Base-by-base conservation (phyloP, 495 filamentous ascomycete species). In the Astrocystis sublimbata region DNA sequence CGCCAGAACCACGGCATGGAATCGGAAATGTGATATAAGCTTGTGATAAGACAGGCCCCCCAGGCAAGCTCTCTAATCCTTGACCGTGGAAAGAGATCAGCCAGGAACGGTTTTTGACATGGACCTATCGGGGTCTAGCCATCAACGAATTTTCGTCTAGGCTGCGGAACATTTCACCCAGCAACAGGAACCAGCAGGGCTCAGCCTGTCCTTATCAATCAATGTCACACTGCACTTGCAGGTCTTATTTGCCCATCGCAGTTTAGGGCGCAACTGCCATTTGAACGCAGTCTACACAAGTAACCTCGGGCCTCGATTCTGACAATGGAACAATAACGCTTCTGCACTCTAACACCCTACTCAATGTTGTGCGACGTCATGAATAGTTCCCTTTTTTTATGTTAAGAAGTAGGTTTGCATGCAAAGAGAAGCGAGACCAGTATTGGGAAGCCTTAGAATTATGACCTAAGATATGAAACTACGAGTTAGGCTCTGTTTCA, bases 91-190 rank as follows among this genome's bases (percentile, higher is more conserved):
- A 26, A 8, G 54, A 49, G 54, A 45, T 46, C 40, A 46, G 28
- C 40, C 24, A 46, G 54, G 54, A 45, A 49, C 42, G 36, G 33
- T 28, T 42, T 36, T 24, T 60, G 23, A 51, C 24, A 51, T 40
- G 45, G 31, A n/a, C 58, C 58, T 60, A 60, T 52, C 58, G 58
- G 58, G 58, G 42, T 51, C 33, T 10, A 51, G 42, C 58, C 58
- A 36, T 21, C 45, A 21, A n/a, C 36, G 30, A 36, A 23, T n/a
- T n/a, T n/a, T n/a, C n/a, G n/a, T n/a, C 4, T 28, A 54, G 19
- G 38, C 13, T 55, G 24, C 54, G 54, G 54, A 57, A 45, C 40
- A 43, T 57, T 23, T 40, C 54, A 57, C n/a, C 15, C 40, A n/a
- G n/a, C n/a, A n/a, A n/a, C 40, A 57, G 54, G 40, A 57, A 43